These are phyloP conservation scores for Pyrenochaeta sp. DNA, from an alignment of 2,329 filamentous ascomycete species.

Conservation along the genomic window DNA sequence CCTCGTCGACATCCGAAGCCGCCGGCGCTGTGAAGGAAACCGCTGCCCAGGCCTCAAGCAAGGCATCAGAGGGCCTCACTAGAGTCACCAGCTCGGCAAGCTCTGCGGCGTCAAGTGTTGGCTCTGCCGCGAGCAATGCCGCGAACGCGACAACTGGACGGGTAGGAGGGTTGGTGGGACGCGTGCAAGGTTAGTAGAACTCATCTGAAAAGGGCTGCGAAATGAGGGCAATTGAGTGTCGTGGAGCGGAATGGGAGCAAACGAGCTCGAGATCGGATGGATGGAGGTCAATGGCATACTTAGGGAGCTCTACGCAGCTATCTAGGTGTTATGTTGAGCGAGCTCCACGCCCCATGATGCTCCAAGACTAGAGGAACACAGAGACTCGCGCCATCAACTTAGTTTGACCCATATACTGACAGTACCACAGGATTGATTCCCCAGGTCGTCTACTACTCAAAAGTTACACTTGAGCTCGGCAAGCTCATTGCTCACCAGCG, in stretches of 20 bases:
- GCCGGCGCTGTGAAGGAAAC: constrained; percentile 58
- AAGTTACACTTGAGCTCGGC: constrained; percentile 84
- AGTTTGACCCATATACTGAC: constrained; percentile 23
- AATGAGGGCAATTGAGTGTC: constrained; percentile 8
- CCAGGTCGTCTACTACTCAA: constrained; percentile 88
- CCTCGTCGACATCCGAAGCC: constrained; percentile 59
- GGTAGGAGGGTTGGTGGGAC: constrained; percentile 73
- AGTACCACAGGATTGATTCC: constrained; percentile 77
- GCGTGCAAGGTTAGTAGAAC: constrained; percentile 80
- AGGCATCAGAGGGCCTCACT: constrained; percentile 85
- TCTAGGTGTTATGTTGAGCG: constrained; percentile 11
- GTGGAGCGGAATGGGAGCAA: not conserved
- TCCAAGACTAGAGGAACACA: not conserved
- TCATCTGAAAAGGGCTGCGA: constrained; percentile 1
- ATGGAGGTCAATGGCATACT: constrained; percentile 25
- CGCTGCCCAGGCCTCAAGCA: constrained; percentile 70
- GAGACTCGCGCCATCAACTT: not conserved
- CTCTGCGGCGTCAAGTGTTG: constrained; percentile 77
- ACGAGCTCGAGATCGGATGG: not conserved
- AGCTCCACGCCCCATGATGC: constrained; percentile 1
- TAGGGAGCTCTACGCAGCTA: constrained; percentile 18
- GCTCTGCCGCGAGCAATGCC: constrained; percentile 60
- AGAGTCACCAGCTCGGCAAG: constrained; percentile 82
- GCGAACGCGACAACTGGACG: constrained; percentile 62
- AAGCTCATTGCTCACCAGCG: constrained; percentile 88